Base-by-base conservation (phyloP, 257 asterid species). In the Primulina eburnea region DNA sequence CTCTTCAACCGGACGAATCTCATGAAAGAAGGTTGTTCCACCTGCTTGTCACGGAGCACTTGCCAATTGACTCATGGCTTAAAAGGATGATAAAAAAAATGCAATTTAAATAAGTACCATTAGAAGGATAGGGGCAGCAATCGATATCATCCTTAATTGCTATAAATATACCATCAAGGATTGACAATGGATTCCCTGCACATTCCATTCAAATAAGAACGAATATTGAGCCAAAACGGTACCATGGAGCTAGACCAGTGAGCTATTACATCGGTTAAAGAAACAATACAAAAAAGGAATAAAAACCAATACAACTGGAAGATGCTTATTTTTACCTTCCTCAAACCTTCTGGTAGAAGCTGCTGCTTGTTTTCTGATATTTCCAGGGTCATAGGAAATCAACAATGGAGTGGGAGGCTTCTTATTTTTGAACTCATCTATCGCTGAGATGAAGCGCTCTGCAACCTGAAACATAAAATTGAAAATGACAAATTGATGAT, bases 121-220 rank as follows among this genome's bases (percentile, higher is more conserved):
- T 85, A 29, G 99, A 80, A 29, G 92, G 93, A 80, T 89, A 85
- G 79, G 97, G 96, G 76, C 65, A 75, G 84, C 95, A 89, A 77
- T 91, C 97, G 64, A 94, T 94, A 76, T 94, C 99, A 80, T 94
- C 99, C 84, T 94, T 94, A 69, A 94, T 83, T 67, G 99, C 99
- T 73, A 94, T 82, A 81, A 94, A 88, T 70, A 82, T 82, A 60
- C 99, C 99, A 89, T 94, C 99, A 78, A 94, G 87, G 75, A 85
- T 56, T n/a, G 97, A 91, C 65, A 89, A 50, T 30, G 97, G 88
- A 78, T 77, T 82, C 71, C 97, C 99, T 94, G 90, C 89, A 73
- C 35, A 57, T 65, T 53, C 75, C 65, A 56, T 50, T 59, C 74
- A 37, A 53, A 71, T 30, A 78, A 69, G 69, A 68, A 69, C 74